These are phyloP conservation scores for Cladorrhinum sp. DNA, from an alignment of 2,329 filamentous ascomycete genomes.

Conservation along the genomic window DNA sequence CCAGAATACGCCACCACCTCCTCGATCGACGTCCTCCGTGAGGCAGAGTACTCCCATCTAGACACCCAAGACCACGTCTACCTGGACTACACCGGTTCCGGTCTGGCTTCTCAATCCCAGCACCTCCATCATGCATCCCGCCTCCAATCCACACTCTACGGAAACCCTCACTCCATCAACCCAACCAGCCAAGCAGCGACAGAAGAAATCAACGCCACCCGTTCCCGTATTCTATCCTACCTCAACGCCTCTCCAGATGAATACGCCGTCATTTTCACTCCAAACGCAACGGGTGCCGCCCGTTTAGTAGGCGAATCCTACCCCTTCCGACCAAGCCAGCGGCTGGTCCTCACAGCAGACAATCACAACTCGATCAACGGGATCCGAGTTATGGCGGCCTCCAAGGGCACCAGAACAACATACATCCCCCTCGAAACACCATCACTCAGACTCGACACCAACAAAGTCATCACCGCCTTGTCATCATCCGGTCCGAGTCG, in stretches of 20 bases:
- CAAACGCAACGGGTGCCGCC: slow-evolving; percentile 40
- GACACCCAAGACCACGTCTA: slow-evolving; percentile 39
- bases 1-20: slow-evolving; percentile 36
- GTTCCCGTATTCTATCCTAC: slow-evolving; percentile 33
- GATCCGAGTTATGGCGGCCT: slow-evolving; percentile 36
- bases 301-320: slow-evolving; percentile 41
- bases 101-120: slow-evolving; percentile 36
- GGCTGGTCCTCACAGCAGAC: slow-evolving; percentile 38
- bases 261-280: slow-evolving; percentile 41
- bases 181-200: slow-evolving; percentile 38
- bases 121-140: slow-evolving; percentile 33
- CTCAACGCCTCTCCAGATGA: slow-evolving; percentile 37
- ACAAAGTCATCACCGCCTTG: slow-evolving; percentile 28
- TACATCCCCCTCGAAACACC: slow-evolving; percentile 33
- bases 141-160: slow-evolving; percentile 31
- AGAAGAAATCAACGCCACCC: slow-evolving; percentile 32
- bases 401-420: slow-evolving; percentile 24
- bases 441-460: slow-evolving; percentile 32
- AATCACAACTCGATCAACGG: slow-evolving; percentile 45
- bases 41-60: slow-evolving; percentile 36
- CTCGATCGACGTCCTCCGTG: slow-evolving; percentile 33
- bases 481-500: neutral
- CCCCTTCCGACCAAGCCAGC: slow-evolving; percentile 28
- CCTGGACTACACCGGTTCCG: slow-evolving; percentile 41
- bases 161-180: slow-evolving; percentile 42